These are phyloP conservation scores for Mrakia gelida DNA, from an alignment of 768 basidiomycete genomes.

Conservation along the genomic window DNA sequence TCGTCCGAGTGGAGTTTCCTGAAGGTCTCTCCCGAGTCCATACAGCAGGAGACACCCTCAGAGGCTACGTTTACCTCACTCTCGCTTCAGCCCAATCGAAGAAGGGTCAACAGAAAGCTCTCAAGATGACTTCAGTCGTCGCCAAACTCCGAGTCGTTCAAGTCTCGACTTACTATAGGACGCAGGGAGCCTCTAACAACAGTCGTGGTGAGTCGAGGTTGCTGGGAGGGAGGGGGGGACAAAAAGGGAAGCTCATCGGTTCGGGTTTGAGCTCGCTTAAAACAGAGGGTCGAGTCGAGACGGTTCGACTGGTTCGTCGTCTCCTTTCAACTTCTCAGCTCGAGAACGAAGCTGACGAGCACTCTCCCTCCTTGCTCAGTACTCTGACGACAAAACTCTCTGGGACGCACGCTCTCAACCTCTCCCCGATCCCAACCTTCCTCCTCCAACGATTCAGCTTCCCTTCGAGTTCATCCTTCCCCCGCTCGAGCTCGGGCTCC, in stretches of 20 bases:
- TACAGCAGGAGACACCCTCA: not conserved
- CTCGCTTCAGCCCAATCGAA: not conserved
- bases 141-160: not conserved
- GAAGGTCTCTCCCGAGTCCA: not conserved
- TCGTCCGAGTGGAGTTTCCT: not conserved
- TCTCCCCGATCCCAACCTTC: not conserved
- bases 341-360: not conserved
- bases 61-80: not conserved
- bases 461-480: not conserved
- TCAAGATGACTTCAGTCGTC: slow-evolving; percentile 4
- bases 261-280: not conserved
- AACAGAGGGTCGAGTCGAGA: slow-evolving; percentile 2
- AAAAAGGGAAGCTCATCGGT: not conserved
- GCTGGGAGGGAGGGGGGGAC: not conserved
- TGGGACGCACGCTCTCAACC: not conserved
- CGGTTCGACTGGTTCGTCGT: not conserved
- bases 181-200: not conserved
- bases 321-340: not conserved
- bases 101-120: not conserved
- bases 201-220: not conserved
- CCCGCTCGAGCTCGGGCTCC: not conserved
- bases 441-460: not conserved
- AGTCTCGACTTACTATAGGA: not conserved
- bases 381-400: not conserved
- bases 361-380: not conserved